A percentile compares a stretch with the other conserved stretches of the same genome.
phyloP scores from a whole-genome alignment of 225 moss, liverwort and hornwort species.

The Ulota crispa region DNA sequence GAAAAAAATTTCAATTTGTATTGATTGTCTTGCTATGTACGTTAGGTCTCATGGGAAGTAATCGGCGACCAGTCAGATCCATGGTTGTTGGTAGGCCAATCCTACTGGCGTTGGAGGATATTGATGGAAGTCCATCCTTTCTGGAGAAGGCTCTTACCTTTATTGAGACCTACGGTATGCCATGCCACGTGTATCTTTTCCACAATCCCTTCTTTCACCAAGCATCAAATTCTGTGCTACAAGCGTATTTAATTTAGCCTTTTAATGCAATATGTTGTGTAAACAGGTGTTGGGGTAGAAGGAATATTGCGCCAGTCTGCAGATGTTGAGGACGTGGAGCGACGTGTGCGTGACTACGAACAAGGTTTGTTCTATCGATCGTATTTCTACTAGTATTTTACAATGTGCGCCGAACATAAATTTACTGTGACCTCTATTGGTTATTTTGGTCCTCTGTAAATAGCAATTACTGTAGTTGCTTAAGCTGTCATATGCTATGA shows the following conservation, averaged over 20 bases:
- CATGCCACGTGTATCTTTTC: neutral
- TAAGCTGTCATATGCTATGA: neutral
- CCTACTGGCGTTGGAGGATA: constrained; percentile 85
- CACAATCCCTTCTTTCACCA: neutral
- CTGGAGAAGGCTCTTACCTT: constrained; percentile 93
- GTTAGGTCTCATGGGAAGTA: constrained; percentile 51
- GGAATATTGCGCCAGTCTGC: constrained; percentile 96
- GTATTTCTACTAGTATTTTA: neutral
- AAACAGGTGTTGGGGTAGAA: constrained; percentile 77
- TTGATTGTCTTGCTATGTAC: neutral
- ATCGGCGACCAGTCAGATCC: constrained; percentile 75
- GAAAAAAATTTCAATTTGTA: neutral
- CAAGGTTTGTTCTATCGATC: constrained; percentile 49
- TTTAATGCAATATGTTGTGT: neutral
- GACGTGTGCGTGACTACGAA: constrained; percentile 90
- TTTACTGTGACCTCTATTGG: neutral
- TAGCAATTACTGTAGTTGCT: neutral
- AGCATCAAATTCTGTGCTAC: neutral
- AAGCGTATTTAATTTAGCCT: neutral
- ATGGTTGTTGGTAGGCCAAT: constrained; percentile 92
- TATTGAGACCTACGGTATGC: constrained; percentile 78
- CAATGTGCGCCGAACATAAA: neutral
- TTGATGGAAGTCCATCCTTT: constrained; percentile 94
- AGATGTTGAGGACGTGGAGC: constrained; percentile 95
- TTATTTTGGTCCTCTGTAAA: too few relatives aligned